Evolutionary conservation across 2,329 filamentous ascomycete species (phyloP).

Genomic region (Exserohilum rostratum): DNA sequence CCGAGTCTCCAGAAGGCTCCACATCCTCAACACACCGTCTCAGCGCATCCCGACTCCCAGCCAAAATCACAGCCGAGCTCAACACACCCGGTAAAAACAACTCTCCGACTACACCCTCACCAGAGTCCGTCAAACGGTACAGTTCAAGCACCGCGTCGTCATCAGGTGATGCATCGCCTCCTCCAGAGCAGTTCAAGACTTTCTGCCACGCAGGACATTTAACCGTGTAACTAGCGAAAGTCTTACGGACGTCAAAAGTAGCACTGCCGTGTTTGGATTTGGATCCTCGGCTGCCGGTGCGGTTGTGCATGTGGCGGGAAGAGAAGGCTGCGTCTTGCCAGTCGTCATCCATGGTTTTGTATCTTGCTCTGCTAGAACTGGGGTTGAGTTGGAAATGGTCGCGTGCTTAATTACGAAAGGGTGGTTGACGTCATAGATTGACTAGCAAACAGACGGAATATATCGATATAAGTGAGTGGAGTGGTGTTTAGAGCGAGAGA

Average conservation of each 20-base stretch:
- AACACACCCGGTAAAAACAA: conserved; percentile 23
- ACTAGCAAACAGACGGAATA: too few species aligned
- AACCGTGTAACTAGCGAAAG: conserved; percentile 30
- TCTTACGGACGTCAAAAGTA: conserved; percentile 30
- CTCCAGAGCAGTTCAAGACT: too few species aligned
- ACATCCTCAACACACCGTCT: conserved; percentile 9
- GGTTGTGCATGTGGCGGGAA: conserved; percentile 35
- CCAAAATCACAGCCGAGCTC: conserved; percentile 22
- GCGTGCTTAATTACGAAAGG: conserved; percentile 1
- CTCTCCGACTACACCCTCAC: conserved; percentile 28
- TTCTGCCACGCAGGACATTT: conserved; percentile 31
- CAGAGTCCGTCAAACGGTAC: conserved; percentile 26
- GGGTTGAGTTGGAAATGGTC: neutral
- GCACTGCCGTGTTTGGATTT: conserved; percentile 17
- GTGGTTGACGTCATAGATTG: conserved; percentile 10
- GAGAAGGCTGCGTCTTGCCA: conserved; percentile 34
- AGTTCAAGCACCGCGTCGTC: conserved; percentile 23
- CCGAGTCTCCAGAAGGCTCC: conserved; percentile 6
- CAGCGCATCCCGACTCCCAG: conserved; percentile 26
- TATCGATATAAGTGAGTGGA: too few species aligned
- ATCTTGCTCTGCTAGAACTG: neutral
- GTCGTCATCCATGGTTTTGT: conserved; percentile 15
- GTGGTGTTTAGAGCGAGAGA: too few species aligned
- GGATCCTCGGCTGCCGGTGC: conserved; percentile 10
- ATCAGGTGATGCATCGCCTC: too few species aligned